phyloP scores from a whole-genome alignment of 164 flowering plant species.

The Litsea cubeba region DNA sequence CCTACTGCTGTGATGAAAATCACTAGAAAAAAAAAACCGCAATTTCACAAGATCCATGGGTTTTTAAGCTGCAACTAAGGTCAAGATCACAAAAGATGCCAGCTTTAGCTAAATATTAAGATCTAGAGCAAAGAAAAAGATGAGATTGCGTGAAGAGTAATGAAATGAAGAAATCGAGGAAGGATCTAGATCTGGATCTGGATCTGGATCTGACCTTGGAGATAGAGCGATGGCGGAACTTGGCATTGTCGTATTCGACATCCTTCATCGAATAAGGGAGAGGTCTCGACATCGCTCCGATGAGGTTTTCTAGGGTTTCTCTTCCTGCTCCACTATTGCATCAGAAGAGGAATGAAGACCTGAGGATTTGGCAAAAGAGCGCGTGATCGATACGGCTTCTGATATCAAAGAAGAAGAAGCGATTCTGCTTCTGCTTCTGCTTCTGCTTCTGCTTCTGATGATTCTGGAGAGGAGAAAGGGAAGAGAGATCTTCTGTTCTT shows the following conservation, averaged over 20 bases:
- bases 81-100: not conserved
- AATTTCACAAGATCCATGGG: not conserved
- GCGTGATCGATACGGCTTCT: no score
- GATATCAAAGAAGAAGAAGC: no score
- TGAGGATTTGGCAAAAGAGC: no score
- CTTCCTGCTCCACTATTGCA: no score
- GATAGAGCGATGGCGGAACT: constrained; percentile 78
- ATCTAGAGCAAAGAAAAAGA: not conserved
- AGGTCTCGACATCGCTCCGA: constrained; percentile 23
- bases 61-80: not conserved
- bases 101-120: not conserved
- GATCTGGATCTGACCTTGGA: constrained; percentile 47
- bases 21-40: no score
- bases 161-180: not conserved
- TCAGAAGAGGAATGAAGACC: no score
- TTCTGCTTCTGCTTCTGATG: no score
- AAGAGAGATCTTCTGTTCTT: no score
- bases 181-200: not conserved
- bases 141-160: not conserved
- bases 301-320: not conserved
- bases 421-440: no score
- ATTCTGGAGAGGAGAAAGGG: no score
- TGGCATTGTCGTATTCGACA: constrained; percentile 86
- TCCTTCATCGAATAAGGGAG: constrained; percentile 77
- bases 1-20: not conserved